Evolutionary conservation across 345 rosid species (phyloP).

Genomic region (Populus euphratica): DNA sequence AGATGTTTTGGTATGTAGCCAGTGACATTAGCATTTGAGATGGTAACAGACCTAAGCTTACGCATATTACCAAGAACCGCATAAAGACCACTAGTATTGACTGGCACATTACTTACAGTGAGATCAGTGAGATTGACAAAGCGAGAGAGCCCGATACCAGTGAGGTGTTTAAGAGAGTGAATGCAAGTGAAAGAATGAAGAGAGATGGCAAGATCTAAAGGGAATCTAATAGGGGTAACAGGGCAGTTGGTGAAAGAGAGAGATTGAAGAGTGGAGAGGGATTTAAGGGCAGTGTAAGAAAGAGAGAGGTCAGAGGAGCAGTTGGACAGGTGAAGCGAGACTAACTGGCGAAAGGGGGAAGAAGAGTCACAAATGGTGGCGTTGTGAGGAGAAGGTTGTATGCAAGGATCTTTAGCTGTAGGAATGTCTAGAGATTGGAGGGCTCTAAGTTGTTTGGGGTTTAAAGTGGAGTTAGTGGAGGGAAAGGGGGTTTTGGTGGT

Average conservation of each 20-base stretch:
- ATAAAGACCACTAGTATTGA: conserved; percentile 64
- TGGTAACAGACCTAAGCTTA: conserved; percentile 51
- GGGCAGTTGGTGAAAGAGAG: conserved; percentile 77
- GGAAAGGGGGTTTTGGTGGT: conserved; percentile 17
- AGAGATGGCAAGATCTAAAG: conserved; percentile 56
- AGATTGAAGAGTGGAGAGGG: conserved; percentile 67
- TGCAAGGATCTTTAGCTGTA: conserved; percentile 63
- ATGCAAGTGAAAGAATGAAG: conserved; percentile 59
- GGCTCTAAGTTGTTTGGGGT: conserved; percentile 74
- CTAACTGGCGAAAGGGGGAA: conserved; percentile 69
- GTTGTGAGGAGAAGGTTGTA: conserved; percentile 35
- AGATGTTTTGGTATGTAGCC: conserved; percentile 58
- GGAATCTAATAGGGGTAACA: conserved; percentile 52
- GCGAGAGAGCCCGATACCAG: conserved; percentile 67
- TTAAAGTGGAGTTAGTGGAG: conserved; percentile 48
- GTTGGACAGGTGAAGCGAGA: conserved; percentile 69
- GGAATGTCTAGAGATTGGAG: conserved; percentile 73
- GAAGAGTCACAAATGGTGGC: conserved; percentile 55
- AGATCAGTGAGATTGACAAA: conserved; percentile 76
- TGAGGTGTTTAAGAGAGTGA: conserved; percentile 57
- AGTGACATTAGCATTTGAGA: conserved; percentile 65
- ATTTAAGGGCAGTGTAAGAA: conserved; percentile 49
- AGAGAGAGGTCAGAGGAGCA: conserved; percentile 64
- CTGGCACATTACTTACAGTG: conserved; percentile 52
- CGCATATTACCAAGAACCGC: conserved; percentile 70